phyloP scores from a whole-genome alignment of 192 early-diverging fungal species.

The Rhizophagus sp. region DNA sequence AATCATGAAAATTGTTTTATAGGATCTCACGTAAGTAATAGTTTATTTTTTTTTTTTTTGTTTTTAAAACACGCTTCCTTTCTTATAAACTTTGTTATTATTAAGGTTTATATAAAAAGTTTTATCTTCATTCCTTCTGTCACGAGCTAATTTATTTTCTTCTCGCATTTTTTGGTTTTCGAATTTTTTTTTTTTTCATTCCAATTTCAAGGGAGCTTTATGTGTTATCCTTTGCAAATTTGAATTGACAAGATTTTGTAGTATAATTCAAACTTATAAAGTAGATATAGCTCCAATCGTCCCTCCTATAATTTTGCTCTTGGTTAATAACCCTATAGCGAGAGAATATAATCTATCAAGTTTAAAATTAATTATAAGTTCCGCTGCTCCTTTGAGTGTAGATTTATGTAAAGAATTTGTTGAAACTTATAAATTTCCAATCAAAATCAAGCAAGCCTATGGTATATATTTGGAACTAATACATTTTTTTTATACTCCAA shows the following conservation, averaged over 20 bases:
- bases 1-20: slow-evolving; percentile 37
- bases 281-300: slow-evolving; percentile 46
- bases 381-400: slow-evolving; percentile 62
- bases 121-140: neutral
- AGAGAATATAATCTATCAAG: slow-evolving; percentile 62
- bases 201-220: slow-evolving; percentile 41
- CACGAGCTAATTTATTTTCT: neutral
- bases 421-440: slow-evolving; percentile 30
- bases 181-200: slow-evolving; percentile 12
- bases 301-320: slow-evolving; percentile 68
- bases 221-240: slow-evolving; percentile 66
- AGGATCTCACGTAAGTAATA: slow-evolving; percentile 38
- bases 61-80: no score
- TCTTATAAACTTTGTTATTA: no score
- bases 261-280: slow-evolving; percentile 54
- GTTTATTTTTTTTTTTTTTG: no score
- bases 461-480: slow-evolving; percentile 46
- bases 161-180: slow-evolving; percentile 17
- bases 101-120: neutral
- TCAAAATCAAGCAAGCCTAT: slow-evolving; percentile 66
- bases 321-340: slow-evolving; percentile 61
- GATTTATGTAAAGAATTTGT: slow-evolving; percentile 41
- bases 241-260: slow-evolving; percentile 54
- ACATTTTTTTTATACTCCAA: no score
- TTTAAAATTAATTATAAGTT: slow-evolving; percentile 52